Base-by-base conservation (phyloP, 306 rosid species). In the Corylus americana region DNA sequence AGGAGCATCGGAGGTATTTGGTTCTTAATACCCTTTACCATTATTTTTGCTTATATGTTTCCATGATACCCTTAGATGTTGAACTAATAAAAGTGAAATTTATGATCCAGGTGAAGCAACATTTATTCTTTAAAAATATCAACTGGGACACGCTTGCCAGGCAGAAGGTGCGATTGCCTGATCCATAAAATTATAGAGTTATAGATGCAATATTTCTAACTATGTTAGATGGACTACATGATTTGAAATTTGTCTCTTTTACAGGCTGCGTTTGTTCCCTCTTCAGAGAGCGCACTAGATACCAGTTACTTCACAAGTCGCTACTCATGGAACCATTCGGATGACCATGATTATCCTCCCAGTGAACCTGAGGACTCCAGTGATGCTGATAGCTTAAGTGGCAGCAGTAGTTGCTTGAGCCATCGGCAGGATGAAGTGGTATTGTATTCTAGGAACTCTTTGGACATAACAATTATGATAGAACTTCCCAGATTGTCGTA, bases 91-190 rank as follows among this genome's bases (percentile, higher is more conserved):
- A 51, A 10, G 18, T 62, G 17, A 51, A 84, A 74, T 70, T 77
- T 57, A 80, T 86, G 70, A 79, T 86, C 70, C 88, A 95, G 99
- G 99, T 96, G 86, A 96, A 93, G 87, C 93, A 88, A 74, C 99
- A 96, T 82, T 86, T 83, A 53, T 96, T 93, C 90, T 96, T 93
- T 85, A 96, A 96, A 89, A 93, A 96, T 86, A 88, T 93, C 76
- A 96, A 93, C 89, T 96, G 99, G 99, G 98, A 93, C 80, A 96
- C 99, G 17, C 97, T 96, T 77, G 98, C 99, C 76, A 83, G 98
- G 81, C 99, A 96, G 90, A 96, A 96, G 92, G 99, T 94, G 79
- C 31, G 83, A 71, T 81, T 75, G 13, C 61, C 8, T 27, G n/a
- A 67, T 70, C 64, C 61, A 53, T 62, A 54, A 57, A 42, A 77